Percentiles rank a stretch among this genome's conserved stretches.
Evolutionary conservation across 495 filamentous ascomycete genomes (phyloP).

Genomic region (Haplographium delicatum): DNA sequence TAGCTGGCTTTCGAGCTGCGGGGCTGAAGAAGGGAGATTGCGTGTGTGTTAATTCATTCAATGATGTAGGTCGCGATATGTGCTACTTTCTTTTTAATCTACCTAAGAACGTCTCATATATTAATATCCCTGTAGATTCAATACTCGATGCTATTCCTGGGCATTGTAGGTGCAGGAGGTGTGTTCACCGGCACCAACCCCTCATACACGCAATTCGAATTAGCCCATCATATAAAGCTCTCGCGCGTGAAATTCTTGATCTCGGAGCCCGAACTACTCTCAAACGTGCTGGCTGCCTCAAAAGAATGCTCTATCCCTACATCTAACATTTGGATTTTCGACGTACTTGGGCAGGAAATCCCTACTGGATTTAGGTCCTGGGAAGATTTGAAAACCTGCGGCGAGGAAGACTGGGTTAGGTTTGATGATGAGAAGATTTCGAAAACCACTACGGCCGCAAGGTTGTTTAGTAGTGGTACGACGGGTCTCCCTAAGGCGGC

Average conservation of each 20-base stretch:
- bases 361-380: slow-evolving; percentile 34
- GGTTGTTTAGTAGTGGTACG: slow-evolving; percentile 16
- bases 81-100: too few relatives aligned
- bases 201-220: slow-evolving; percentile 39
- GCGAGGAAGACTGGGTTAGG: slow-evolving; percentile 44
- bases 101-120: not conserved
- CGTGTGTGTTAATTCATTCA: slow-evolving; percentile 57
- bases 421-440: too few relatives aligned
- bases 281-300: slow-evolving; percentile 32
- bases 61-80: slow-evolving; percentile 51
- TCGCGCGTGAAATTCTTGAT: slow-evolving; percentile 34
- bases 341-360: slow-evolving; percentile 29
- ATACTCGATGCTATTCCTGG: slow-evolving; percentile 68
- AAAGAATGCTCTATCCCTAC: slow-evolving; percentile 34
- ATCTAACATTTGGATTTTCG: slow-evolving; percentile 38
- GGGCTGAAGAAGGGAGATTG: slow-evolving; percentile 50
- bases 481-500: slow-evolving; percentile 21
- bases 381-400: slow-evolving; percentile 34
- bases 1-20: slow-evolving; percentile 44
- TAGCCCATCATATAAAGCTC: slow-evolving; percentile 34
- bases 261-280: slow-evolving; percentile 43
- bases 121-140: slow-evolving; percentile 45
- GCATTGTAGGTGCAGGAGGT: slow-evolving; percentile 70
- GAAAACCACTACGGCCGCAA: slow-evolving; percentile 8
- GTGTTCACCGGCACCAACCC: slow-evolving; percentile 80